Conservation (phyloP, 2,329 filamentous ascomycete genomes). For the Penicillium rolfsii region DNA sequence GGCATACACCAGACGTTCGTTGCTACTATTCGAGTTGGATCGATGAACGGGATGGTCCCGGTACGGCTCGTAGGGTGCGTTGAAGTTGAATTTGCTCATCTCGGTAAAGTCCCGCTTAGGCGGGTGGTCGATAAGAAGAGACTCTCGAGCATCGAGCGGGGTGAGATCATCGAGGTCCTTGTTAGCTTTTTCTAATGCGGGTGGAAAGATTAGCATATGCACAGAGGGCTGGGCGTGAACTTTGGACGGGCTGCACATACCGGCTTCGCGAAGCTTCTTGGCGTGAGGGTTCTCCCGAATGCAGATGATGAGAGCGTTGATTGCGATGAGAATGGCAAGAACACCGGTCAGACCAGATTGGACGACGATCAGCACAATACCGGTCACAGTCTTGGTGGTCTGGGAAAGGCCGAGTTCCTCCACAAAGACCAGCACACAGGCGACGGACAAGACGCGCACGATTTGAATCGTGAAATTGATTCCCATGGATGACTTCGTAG, state of each 20-base stretch:
- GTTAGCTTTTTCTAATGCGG: slow-evolving; percentile 67
- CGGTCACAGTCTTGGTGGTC: slow-evolving; percentile 91
- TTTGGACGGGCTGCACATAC: slow-evolving; percentile 56
- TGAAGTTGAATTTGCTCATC: slow-evolving; percentile 47
- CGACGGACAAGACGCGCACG: slow-evolving; percentile 84
- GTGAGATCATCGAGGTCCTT: slow-evolving; percentile 82
- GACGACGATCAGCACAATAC: slow-evolving; percentile 89
- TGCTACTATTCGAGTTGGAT: slow-evolving; percentile 37
- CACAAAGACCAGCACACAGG: slow-evolving; percentile 89
- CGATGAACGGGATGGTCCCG: slow-evolving; percentile 37
- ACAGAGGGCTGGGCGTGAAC: not conserved
- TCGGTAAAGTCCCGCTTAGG: slow-evolving; percentile 41
- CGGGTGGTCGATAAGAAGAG: slow-evolving; percentile 69
- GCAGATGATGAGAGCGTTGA: slow-evolving; percentile 83
- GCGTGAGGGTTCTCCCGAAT: slow-evolving; percentile 89
- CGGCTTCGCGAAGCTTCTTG: slow-evolving; percentile 83
- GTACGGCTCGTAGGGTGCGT: slow-evolving; percentile 46
- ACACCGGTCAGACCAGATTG: slow-evolving; percentile 82
- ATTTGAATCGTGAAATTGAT: slow-evolving; percentile 92
- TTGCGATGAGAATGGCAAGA: slow-evolving; percentile 82
- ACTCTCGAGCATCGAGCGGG: slow-evolving; percentile 73
- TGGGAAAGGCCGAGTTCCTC: slow-evolving; percentile 87
- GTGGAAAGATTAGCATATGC: slow-evolving; percentile 10
- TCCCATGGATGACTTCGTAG: slow-evolving; percentile 82
- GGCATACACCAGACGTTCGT: slow-evolving; percentile 39